phyloP scores from a whole-genome alignment of 208 protist species.

The Crithidia acanthocephali region DNA sequence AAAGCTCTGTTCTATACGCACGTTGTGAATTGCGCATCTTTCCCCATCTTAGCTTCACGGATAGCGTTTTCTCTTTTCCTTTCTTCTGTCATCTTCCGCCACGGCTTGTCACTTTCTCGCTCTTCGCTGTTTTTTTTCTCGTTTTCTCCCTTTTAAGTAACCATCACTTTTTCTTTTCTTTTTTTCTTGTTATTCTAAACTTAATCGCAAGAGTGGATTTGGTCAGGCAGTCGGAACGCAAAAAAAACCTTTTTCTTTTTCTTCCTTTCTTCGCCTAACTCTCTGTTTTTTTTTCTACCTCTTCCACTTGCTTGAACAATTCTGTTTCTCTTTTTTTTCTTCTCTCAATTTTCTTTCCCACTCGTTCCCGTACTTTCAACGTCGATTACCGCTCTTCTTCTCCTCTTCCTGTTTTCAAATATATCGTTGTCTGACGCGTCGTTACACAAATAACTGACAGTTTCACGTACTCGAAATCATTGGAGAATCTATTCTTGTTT shows the following conservation, averaged over 20 bases:
- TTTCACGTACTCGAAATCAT: background rate
- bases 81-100: background rate
- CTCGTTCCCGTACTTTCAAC: background rate
- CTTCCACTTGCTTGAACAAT: background rate
- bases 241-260: background rate
- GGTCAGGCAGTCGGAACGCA: no score
- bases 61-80: background rate
- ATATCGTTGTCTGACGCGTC: no score
- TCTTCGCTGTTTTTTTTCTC: background rate
- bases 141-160: background rate
- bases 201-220: background rate
- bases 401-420: no score
- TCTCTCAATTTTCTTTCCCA: background rate
- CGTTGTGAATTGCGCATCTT: background rate
- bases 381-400: background rate
- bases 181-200: slow-evolving; percentile 7
- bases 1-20: slow-evolving; percentile 2
- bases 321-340: background rate
- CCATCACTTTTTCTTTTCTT: slow-evolving; percentile 4
- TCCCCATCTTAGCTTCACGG: background rate
- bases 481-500: background rate
- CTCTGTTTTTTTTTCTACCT: no score
- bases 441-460: background rate
- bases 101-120: background rate
- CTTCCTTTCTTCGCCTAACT: slow-evolving; percentile 1